phyloP scores from a whole-genome alignment of 129 eudicot species.

The Ambrosia trifida region DNA sequence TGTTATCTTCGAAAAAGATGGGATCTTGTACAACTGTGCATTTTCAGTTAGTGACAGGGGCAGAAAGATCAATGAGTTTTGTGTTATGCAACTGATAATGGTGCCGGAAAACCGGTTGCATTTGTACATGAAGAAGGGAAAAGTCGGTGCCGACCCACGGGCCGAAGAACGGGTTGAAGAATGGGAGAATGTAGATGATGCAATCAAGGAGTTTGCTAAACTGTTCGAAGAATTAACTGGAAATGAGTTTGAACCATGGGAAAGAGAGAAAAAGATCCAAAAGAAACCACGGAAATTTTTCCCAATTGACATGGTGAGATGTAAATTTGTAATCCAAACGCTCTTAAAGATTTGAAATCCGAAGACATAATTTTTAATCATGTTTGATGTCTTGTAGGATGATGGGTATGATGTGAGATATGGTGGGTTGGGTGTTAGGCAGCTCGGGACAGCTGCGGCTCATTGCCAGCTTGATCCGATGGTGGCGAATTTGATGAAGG shows the following conservation, averaged over 20 bases:
- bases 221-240: conserved; percentile 73
- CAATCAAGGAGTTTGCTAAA: conserved; percentile 59
- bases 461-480: conserved; percentile 74
- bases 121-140: conserved; percentile 70
- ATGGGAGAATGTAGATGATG: conserved; percentile 47
- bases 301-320: conserved; percentile 67
- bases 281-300: conserved; percentile 57
- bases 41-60: conserved; percentile 61
- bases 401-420: conserved; percentile 83
- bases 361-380: not conserved
- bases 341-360: not conserved
- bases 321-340: not conserved
- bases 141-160: conserved; percentile 54
- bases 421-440: conserved; percentile 79
- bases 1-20: conserved; percentile 75
- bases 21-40: conserved; percentile 76
- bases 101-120: conserved; percentile 59
- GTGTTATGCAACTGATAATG: conserved; percentile 67
- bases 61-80: conserved; percentile 63
- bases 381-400: conserved; percentile 42
- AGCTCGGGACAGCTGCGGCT: conserved; percentile 66
- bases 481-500: conserved; percentile 81
- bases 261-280: conserved; percentile 70
- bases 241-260: conserved; percentile 83
- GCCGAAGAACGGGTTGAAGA: conserved; percentile 74